phyloP scores from a whole-genome alignment of 2,329 filamentous ascomycete species.

The Colletotrichum camelliae region DNA sequence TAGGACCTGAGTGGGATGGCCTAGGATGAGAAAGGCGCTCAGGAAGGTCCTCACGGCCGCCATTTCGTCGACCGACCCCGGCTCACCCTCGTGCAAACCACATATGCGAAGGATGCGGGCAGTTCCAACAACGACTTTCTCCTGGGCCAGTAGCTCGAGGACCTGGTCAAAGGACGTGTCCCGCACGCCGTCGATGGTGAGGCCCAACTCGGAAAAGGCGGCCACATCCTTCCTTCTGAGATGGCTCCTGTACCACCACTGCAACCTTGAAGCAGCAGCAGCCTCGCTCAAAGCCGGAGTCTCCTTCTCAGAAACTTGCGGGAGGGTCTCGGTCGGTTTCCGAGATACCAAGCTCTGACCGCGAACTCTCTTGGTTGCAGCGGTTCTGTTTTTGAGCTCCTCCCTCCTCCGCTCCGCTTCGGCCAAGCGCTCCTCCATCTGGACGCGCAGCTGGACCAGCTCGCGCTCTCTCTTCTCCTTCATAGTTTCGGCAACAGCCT shows the following conservation, averaged over 20 bases:
- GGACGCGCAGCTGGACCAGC: slow-evolving; percentile 69
- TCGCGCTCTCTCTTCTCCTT: slow-evolving; percentile 82
- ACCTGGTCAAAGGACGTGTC: slow-evolving; percentile 78
- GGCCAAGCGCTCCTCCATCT: slow-evolving; percentile 81
- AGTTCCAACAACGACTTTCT: slow-evolving; percentile 69
- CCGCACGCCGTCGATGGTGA: slow-evolving; percentile 74
- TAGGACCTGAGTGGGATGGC: slow-evolving; percentile 79
- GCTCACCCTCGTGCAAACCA: slow-evolving; percentile 69
- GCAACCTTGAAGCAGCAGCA: slow-evolving; percentile 69
- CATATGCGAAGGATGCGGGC: slow-evolving; percentile 73
- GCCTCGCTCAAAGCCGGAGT: slow-evolving; percentile 56
- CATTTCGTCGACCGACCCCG: slow-evolving; percentile 70
- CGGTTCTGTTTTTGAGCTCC: slow-evolving; percentile 63
- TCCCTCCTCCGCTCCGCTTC: slow-evolving; percentile 77
- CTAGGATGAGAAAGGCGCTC: slow-evolving; percentile 80
- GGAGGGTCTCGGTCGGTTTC: slow-evolving; percentile 54
- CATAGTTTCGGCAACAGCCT: slow-evolving; percentile 82
- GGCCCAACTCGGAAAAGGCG: slow-evolving; percentile 68
- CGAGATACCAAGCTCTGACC: slow-evolving; percentile 57
- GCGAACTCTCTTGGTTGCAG: slow-evolving; percentile 52
- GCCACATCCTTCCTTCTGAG: slow-evolving; percentile 64
- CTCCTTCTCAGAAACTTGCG: slow-evolving; percentile 54
- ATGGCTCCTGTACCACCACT: slow-evolving; percentile 71
- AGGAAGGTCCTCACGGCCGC: slow-evolving; percentile 77
- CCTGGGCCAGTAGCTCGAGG: slow-evolving; percentile 69